A percentile compares a stretch with the other conserved stretches of the same genome.
Evolutionary conservation across 305 asterid genomes (phyloP).

Genomic region (Fraxinus greggii): DNA sequence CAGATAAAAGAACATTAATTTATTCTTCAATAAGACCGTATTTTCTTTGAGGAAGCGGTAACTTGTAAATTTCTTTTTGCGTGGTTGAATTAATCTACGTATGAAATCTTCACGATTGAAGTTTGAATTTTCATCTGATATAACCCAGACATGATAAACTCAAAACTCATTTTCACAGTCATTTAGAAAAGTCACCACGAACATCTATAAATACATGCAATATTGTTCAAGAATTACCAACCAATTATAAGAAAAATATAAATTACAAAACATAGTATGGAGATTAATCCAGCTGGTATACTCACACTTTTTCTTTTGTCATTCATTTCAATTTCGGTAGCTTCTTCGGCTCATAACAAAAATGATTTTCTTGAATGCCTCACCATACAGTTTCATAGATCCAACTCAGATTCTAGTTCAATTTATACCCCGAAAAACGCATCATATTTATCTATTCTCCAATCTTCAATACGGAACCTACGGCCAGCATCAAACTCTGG

Average conservation of each 20-base stretch:
- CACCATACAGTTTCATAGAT: conserved; percentile 14
- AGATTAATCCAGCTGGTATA: neutral
- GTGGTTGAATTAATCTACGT: neutral
- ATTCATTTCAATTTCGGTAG: conserved; percentile 12
- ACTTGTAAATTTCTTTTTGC: neutral
- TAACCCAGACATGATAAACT: neutral
- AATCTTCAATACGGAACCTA: conserved; percentile 20
- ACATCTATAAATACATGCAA: neutral
- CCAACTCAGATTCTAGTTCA: conserved; percentile 15
- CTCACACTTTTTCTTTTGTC: conserved; percentile 2
- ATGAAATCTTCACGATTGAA: no score
- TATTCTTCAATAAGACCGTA: neutral
- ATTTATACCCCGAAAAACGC: conserved; percentile 35
- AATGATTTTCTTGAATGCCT: conserved; percentile 29
- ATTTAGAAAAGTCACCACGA: neutral
- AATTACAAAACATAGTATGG: neutral
- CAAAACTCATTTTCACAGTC: neutral
- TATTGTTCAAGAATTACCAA: neutral
- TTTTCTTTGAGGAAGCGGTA: no score
- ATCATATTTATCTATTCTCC: conserved; percentile 30
- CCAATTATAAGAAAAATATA: neutral
- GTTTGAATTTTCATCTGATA: no score
- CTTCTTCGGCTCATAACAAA: conserved; percentile 16
- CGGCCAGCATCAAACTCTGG: conserved; percentile 23
- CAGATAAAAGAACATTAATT: no score